These are phyloP conservation scores for Trichodelitschia bisporula DNA, from an alignment of 495 filamentous ascomycete species.

Conservation along the genomic window DNA sequence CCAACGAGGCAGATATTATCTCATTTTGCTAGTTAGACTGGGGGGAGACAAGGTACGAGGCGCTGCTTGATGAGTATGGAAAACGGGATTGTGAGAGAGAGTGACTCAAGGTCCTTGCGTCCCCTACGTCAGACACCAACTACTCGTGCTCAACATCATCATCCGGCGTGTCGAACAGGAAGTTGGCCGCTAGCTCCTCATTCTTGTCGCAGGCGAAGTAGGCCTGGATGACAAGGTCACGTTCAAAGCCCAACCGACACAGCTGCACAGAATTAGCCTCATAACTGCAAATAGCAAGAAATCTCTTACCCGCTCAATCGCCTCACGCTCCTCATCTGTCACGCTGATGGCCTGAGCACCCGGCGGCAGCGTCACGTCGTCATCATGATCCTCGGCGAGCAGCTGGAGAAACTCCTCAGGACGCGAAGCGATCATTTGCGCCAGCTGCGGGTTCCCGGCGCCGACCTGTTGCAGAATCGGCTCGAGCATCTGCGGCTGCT, in stretches of 20 bases:
- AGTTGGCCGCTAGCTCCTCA: slow-evolving; percentile 91
- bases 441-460: slow-evolving; percentile 86
- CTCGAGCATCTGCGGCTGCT: slow-evolving; percentile 94
- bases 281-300: slow-evolving; percentile 1
- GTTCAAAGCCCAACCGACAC: slow-evolving; percentile 73
- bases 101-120: too few species aligned
- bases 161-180: slow-evolving; percentile 89
- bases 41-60: too few species aligned
- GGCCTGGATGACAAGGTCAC: slow-evolving; percentile 86
- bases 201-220: slow-evolving; percentile 99
- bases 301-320: slow-evolving; percentile 71
- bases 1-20: too few species aligned
- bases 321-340: slow-evolving; percentile 86
- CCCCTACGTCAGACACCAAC: slow-evolving; percentile 1
- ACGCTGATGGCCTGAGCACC: slow-evolving; percentile 76
- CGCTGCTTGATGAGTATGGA: too few species aligned
- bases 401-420: slow-evolving; percentile 82
- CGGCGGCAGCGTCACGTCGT: slow-evolving; percentile 53
- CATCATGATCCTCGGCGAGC: slow-evolving; percentile 51
- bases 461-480: slow-evolving; percentile 90
- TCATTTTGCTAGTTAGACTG: too few species aligned
- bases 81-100: too few species aligned
- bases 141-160: slow-evolving; percentile 25
- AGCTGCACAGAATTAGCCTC: slow-evolving; percentile 29
- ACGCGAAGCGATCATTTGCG: slow-evolving; percentile 66